Conservation (phyloP, 1,284 basidiomycete genomes). For the Somion occarium region DNA sequence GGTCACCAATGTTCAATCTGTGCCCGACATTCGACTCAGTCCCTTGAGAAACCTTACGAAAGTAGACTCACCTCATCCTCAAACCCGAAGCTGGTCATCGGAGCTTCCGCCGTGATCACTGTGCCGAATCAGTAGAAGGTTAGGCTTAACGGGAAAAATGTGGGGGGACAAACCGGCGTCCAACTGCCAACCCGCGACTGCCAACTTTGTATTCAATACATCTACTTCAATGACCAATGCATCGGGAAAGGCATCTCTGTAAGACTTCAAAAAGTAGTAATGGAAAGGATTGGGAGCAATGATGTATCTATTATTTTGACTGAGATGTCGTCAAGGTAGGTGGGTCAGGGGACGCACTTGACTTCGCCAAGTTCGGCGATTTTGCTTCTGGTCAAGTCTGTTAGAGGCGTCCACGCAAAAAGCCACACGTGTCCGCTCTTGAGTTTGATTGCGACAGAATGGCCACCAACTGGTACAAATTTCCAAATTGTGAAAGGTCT, state of each 20-base stretch:
- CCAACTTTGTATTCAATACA: conserved; percentile 46
- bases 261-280: conserved; percentile 57
- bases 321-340: too few relatives aligned
- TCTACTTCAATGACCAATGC: conserved; percentile 73
- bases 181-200: conserved; percentile 34
- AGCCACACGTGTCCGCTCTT: conserved; percentile 77
- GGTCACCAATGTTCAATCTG: conserved; percentile 67
- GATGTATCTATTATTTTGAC: conserved; percentile 56
- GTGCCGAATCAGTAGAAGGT: too few relatives aligned
- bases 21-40: too few relatives aligned
- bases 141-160: too few relatives aligned
- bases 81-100: conserved; percentile 70
- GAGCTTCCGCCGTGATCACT: conserved; percentile 65
- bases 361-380: conserved; percentile 76
- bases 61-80: conserved; percentile 66
- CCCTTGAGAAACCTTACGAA: conserved; percentile 7
- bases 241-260: conserved; percentile 67
- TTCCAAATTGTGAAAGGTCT: conserved; percentile 71
- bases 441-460: conserved; percentile 81
- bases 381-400: conserved; percentile 66
- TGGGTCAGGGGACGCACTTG: conserved; percentile 58
- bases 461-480: conserved; percentile 70
- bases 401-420: conserved; percentile 80
- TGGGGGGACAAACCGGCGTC: conserved; percentile 56
- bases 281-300: conserved; percentile 63